Evolutionary conservation across 208 protist genomes (phyloP).

Genomic region (Trypanosoma lewisi): DNA sequence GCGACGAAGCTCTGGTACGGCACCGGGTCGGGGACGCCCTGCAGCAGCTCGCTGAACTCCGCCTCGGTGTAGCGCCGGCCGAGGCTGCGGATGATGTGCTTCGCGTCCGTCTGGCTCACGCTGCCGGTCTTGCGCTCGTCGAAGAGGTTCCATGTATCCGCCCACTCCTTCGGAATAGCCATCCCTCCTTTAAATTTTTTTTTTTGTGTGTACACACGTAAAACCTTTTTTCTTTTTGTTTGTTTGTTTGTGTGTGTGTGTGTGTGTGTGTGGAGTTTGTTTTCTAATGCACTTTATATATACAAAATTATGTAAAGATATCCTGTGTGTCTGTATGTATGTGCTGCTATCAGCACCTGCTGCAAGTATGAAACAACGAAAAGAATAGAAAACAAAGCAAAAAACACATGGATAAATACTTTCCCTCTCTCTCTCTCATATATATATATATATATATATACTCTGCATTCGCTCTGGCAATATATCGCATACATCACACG

Average conservation of each 20-base stretch:
- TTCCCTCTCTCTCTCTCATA: too few species aligned
- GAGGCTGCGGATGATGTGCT: slow-evolving; percentile 87
- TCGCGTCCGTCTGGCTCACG: slow-evolving; percentile 75
- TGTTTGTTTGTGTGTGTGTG: not conserved
- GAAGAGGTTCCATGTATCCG: slow-evolving; percentile 87
- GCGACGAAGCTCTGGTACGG: slow-evolving; percentile 66
- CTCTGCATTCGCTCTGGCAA: too few species aligned
- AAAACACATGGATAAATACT: not conserved
- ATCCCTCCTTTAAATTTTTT: slow-evolving; percentile 10
- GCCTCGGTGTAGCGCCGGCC: slow-evolving; percentile 86
- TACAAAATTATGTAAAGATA: too few species aligned
- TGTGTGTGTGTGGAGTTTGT: too few species aligned
- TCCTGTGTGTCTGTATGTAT: not conserved
- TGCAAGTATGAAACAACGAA: not conserved
- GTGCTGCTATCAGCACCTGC: not conserved
- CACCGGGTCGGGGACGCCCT: slow-evolving; percentile 56
- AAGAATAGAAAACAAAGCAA: slow-evolving; percentile 5
- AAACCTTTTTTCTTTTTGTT: not conserved
- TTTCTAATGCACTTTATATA: too few species aligned
- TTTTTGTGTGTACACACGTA: not conserved
- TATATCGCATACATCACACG: not conserved
- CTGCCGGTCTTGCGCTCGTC: slow-evolving; percentile 72
- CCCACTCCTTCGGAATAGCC: slow-evolving; percentile 74
- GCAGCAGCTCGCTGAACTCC: slow-evolving; percentile 81
- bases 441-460: not conserved